Evolutionary conservation across 2,329 filamentous ascomycete genomes (phyloP).

Genomic region (Domatiomyces globalis): DNA sequence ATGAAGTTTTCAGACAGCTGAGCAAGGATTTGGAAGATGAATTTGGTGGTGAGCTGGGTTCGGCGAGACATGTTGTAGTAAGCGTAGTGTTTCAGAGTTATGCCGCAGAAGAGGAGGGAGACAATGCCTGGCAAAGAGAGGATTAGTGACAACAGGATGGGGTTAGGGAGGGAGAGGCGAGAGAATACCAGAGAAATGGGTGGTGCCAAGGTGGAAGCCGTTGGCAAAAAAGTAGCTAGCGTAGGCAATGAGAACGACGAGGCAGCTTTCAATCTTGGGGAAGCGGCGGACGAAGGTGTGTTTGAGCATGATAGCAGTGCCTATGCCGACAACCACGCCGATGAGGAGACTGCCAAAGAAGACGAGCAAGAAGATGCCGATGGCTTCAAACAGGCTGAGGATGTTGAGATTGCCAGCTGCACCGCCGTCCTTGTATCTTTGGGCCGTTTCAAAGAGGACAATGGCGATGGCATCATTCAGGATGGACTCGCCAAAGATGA

Average conservation of each 20-base stretch:
- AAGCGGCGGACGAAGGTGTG: constrained; percentile 86
- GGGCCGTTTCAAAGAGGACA: constrained; percentile 94
- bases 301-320: constrained; percentile 76
- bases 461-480: constrained; percentile 97
- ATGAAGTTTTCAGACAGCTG: constrained; percentile 98
- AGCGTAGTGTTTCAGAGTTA: constrained; percentile 95
- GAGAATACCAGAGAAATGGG: constrained; percentile 52
- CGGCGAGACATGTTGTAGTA: constrained; percentile 99
- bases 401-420: constrained; percentile 57
- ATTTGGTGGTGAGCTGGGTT: constrained; percentile 95
- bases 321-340: constrained; percentile 73
- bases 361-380: constrained; percentile 85
- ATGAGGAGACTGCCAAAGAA: constrained; percentile 92
- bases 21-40: constrained; percentile 85
- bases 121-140: constrained; percentile 63
- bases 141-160: constrained; percentile 9
- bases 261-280: constrained; percentile 91
- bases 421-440: constrained; percentile 70
- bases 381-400: constrained; percentile 74
- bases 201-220: constrained; percentile 57
- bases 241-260: constrained; percentile 88
- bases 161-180: constrained; percentile 4
- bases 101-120: constrained; percentile 89
- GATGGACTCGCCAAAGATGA: constrained; percentile 97
- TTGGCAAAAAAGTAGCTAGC: constrained; percentile 97